Evolutionary conservation across 2,329 filamentous ascomycete species (phyloP).

Genomic region (Nothophoma quercina): DNA sequence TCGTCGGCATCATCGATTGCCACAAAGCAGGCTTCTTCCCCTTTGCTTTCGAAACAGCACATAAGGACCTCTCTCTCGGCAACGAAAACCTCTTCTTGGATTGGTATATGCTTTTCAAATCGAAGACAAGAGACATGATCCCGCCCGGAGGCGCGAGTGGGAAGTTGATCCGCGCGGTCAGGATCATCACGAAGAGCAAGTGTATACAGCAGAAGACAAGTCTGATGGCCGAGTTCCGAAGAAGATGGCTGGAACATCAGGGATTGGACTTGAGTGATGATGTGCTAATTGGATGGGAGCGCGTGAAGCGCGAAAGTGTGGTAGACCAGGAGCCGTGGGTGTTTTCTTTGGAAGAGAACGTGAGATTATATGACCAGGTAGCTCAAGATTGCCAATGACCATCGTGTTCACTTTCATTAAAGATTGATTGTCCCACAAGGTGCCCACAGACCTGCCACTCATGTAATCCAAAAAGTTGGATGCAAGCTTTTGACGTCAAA

Average conservation of each 20-base stretch:
- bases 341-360: slow-evolving; percentile 12
- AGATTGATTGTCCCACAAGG: neutral
- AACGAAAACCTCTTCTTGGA: slow-evolving; percentile 14
- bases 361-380: slow-evolving; percentile 10
- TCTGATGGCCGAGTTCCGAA: slow-evolving; percentile 13
- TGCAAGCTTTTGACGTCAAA: too few relatives aligned
- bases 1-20: slow-evolving; percentile 10
- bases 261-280: slow-evolving; percentile 7
- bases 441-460: too few relatives aligned
- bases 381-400: slow-evolving; percentile 11
- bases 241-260: slow-evolving; percentile 10
- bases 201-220: slow-evolving; percentile 16
- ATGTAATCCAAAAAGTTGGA: too few relatives aligned
- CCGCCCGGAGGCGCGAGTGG: slow-evolving; percentile 2
- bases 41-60: slow-evolving; percentile 13
- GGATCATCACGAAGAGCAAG: slow-evolving; percentile 14
- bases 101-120: slow-evolving; percentile 14
- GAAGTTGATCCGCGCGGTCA: slow-evolving; percentile 6
- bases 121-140: slow-evolving; percentile 9
- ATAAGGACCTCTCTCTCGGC: slow-evolving; percentile 14
- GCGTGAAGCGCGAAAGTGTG: neutral
- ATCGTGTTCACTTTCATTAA: neutral
- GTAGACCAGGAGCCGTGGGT: slow-evolving; percentile 2
- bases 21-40: slow-evolving; percentile 15
- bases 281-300: slow-evolving; percentile 10